Base-by-base conservation (phyloP, 2,329 filamentous ascomycete genomes). In the Teratosphaeria nubilosa region DNA sequence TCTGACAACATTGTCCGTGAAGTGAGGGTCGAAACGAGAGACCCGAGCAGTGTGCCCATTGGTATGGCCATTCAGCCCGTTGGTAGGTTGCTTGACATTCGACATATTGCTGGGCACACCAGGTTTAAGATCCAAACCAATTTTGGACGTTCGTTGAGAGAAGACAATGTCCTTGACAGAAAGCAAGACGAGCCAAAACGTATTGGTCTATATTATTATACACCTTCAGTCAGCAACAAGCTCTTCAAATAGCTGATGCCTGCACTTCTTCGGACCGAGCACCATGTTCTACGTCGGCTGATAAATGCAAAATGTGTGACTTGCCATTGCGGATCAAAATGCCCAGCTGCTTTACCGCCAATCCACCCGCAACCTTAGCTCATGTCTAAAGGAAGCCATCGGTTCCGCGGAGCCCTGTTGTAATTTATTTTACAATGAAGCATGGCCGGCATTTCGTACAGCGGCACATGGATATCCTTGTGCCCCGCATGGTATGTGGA, bases 1-100 rank as follows among this genome's bases (percentile, higher is more conserved):
- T 20, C 68, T 67, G 60, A 73, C 70, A 55, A 74, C 71, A 55
- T 67, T 62, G 14, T 69, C 63, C 6, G 72, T 74, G 58, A 72
- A 72, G 58, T 66, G 63, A 5, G 70, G 69, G 57, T 72, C 68
- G 37, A 59, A 64, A 5, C 56, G 55, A 24, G 60, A 62, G 6
- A 52, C 37, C 27, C 37, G 55, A 5, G 56, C 32, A 9, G 24
- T 54, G 20, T 53, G 41, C 2, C 55, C 41, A 9, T n/a, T 51
- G 9, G 37, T 54, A 9, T 58, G 25, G 24, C 32, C 58, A n/a
- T 45, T 54, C 10, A 27, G 11, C 9, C 57, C 53, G 48, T 56
- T 56, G n/a, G 37, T 25, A n/a, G 51, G 37, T 20, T 58, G 58
- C 13, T 16, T 31, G 25, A 10, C 25, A 4, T 50, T 53, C 16